Conservation (phyloP, 2,329 filamentous ascomycete species). For the Trichoderma gracile region DNA sequence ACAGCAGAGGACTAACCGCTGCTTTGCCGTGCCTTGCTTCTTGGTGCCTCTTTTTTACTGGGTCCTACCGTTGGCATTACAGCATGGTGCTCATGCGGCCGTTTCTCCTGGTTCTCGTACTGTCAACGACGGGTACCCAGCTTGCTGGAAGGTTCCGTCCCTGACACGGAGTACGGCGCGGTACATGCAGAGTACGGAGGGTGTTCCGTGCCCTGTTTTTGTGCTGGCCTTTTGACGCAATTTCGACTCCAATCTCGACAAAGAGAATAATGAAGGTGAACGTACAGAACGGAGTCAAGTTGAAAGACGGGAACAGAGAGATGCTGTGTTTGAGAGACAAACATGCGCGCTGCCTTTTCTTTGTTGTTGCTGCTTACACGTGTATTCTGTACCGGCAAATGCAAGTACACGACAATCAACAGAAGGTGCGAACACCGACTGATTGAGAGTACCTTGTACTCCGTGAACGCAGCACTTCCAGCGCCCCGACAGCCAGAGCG, state of each 20-base stretch:
- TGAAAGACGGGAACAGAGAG: neutral
- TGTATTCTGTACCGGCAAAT: no score
- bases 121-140: no score
- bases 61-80: neutral
- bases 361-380: neutral
- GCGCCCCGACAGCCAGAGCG: no score
- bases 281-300: no score
- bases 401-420: no score
- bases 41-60: no score
- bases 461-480: no score
- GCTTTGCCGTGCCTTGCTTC: no score
- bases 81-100: neutral
- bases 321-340: no score
- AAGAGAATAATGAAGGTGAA: neutral
- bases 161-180: constrained; percentile 1
- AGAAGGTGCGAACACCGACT: no score
- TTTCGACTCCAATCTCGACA: neutral
- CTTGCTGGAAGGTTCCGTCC: neutral
- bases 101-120: constrained; percentile 9
- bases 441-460: no score
- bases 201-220: constrained; percentile 9
- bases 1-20: neutral
- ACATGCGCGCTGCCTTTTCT: no score
- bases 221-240: neutral
- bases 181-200: constrained; percentile 16